These are phyloP conservation scores for Bassia scoparia DNA, from an alignment of 148 eudicot genomes.

Conservation along the genomic window DNA sequence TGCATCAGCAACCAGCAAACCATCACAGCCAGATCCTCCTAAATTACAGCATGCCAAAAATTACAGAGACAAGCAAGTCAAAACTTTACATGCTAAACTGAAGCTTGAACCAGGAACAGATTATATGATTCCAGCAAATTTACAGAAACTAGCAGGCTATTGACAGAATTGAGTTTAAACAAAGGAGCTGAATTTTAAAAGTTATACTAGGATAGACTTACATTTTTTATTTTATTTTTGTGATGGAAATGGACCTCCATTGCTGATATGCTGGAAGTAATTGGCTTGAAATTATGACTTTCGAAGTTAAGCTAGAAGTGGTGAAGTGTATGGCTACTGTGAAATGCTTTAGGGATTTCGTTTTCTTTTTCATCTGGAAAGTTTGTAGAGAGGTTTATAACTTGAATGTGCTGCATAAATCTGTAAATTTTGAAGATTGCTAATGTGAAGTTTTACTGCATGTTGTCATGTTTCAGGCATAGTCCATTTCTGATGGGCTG, in stretches of 20 bases:
- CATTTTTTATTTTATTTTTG: too few relatives aligned
- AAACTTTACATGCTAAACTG: neutral
- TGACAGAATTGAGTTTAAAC: too few relatives aligned
- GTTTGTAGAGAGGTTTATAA: too few relatives aligned
- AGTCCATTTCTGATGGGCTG: constrained; percentile 99
- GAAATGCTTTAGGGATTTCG: too few relatives aligned
- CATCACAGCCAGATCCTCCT: too few relatives aligned
- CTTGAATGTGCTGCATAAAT: neutral
- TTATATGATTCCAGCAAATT: neutral
- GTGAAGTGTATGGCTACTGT: neutral
- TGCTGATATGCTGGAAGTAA: too few relatives aligned
- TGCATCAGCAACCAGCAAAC: neutral
- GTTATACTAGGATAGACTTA: too few relatives aligned
- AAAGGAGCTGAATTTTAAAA: too few relatives aligned
- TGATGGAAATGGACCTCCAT: too few relatives aligned
- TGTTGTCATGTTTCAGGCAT: constrained; percentile 50
- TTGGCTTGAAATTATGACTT: too few relatives aligned
- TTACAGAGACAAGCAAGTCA: neutral
- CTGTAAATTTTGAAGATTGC: neutral
- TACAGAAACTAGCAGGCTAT: neutral
- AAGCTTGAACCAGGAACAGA: neutral
- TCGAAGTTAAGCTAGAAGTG: too few relatives aligned
- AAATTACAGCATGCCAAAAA: neutral
- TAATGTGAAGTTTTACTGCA: neutral
- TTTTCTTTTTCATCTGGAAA: neutral